Conservation (phyloP, 345 rosid species). For the Gossypium stocksii region DNA sequence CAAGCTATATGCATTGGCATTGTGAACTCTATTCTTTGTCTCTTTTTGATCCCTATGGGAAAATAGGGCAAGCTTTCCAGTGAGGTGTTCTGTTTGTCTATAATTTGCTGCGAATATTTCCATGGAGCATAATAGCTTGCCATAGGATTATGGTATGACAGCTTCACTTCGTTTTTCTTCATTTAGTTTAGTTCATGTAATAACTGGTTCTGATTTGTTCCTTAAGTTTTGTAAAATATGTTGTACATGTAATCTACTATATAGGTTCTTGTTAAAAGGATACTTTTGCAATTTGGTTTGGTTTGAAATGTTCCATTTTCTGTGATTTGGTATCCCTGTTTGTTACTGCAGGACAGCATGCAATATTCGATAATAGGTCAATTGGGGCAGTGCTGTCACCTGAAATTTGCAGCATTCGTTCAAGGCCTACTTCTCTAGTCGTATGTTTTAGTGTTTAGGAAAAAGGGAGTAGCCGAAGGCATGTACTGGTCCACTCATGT, state of each 20-base stretch:
- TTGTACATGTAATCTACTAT: constrained; percentile 23
- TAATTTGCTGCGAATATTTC: background rate
- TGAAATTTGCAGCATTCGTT: too few species aligned
- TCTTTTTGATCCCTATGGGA: background rate
- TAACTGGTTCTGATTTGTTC: constrained; percentile 1
- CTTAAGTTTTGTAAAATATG: constrained; percentile 28
- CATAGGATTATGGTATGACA: constrained; percentile 15
- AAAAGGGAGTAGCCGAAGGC: too few species aligned
- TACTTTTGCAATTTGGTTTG: constrained; percentile 1
- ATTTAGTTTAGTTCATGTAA: background rate
- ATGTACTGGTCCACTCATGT: too few species aligned
- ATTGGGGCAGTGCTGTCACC: too few species aligned
- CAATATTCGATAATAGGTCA: too few species aligned
- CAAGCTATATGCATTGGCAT: constrained; percentile 13
- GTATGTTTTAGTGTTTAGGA: too few species aligned
- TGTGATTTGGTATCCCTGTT: background rate
- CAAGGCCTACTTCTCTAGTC: too few species aligned
- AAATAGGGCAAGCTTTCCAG: background rate
- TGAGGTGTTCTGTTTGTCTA: background rate
- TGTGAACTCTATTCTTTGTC: constrained; percentile 17
- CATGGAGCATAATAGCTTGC: constrained; percentile 17
- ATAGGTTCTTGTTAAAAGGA: constrained; percentile 8
- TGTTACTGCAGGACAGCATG: too few species aligned
- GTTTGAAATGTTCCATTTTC: background rate
- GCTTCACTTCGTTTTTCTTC: background rate